Percentiles rank a stretch among this genome's conserved stretches.
phyloP scores from a whole-genome alignment of 345 rosid genomes.

The Melaleuca quinquenervia region DNA sequence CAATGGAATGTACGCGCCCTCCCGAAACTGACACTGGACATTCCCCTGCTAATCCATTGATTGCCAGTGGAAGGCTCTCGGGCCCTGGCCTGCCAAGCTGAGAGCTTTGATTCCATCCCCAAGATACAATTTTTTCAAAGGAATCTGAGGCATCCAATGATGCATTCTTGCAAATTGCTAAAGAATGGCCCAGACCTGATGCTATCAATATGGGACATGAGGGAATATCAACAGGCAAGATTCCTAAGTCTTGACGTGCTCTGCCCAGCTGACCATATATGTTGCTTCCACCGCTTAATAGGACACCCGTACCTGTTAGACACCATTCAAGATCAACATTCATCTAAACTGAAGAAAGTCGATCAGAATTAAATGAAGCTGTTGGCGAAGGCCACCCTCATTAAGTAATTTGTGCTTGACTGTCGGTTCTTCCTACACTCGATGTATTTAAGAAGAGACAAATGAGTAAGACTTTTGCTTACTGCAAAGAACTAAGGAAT shows the following conservation, averaged over 20 bases:
- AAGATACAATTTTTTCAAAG: conserved; percentile 31
- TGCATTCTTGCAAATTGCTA: conserved; percentile 41
- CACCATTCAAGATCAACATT: background rate
- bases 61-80: conserved; percentile 30
- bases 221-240: conserved; percentile 42
- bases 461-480: conserved; percentile 11
- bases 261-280: conserved; percentile 79
- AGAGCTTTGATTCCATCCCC: conserved; percentile 84
- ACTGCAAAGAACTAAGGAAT: conserved; percentile 73
- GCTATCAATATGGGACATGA: conserved; percentile 28
- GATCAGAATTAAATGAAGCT: background rate
- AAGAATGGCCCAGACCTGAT: conserved; percentile 89
- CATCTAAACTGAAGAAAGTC: background rate
- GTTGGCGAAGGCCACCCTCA: background rate
- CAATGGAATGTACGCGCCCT: conserved; percentile 71
- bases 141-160: conserved; percentile 12
- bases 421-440: background rate
- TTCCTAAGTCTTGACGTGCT: conserved; percentile 41
- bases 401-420: background rate
- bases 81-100: conserved; percentile 78
- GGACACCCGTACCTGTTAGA: conserved; percentile 49
- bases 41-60: conserved; percentile 45
- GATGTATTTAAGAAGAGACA: background rate
- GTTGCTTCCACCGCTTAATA: conserved; percentile 76
- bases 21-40: conserved; percentile 38